Base-by-base conservation (phyloP, 2,329 filamentous ascomycete species). In the Dactylellina leptospora region DNA sequence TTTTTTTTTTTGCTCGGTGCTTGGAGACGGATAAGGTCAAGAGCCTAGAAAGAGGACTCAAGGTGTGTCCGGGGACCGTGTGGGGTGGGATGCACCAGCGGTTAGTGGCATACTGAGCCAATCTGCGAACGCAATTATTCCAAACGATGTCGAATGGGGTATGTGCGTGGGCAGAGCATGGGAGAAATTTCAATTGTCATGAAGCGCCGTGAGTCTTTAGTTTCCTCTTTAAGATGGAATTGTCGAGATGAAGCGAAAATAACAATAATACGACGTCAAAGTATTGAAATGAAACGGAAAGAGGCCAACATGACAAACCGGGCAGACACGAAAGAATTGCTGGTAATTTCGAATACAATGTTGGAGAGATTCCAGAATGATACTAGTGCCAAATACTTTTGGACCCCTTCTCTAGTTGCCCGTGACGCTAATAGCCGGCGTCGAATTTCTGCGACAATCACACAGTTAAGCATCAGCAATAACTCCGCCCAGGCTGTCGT, bases 21-120 rank as follows among this genome's bases (percentile, higher is more conserved):
- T 55, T 40, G n/a, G 59, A 38, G 40, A 20, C 28, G 38, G 23
- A 64, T 38, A 45, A 11, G 11, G 4, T 48, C 13, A 11, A 25
- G 11, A 11, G 45, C 20, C 22, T 4, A 22, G 25, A 16, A 27
- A 42, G 8, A 33, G 6, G n/a, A n/a, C n/a, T n/a, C n/a, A n/a
- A n/a, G n/a, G n/a, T n/a, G n/a, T n/a, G n/a, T n/a, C n/a, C n/a
- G n/a, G n/a, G n/a, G n/a, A n/a, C n/a, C n/a, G n/a, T n/a, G 13
- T n/a, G 48, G 33, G 44, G 58, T 40, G 36, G 51, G 64, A 61
- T 62, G 56, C 53, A 62, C 38, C 48, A 70, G 64, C 56, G 64
- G 64, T 38, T 70, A 70, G 64, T 42, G 48, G 56, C 50, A 48
- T 51, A 50, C 38, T 70, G 44, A 40, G 20, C 42, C 42, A 56